Percentiles rank a stretch among this genome's conserved stretches.
These are phyloP conservation scores for Citrus sp. DNA, from an alignment of 345 rosid genomes.

Conservation along the genomic window DNA sequence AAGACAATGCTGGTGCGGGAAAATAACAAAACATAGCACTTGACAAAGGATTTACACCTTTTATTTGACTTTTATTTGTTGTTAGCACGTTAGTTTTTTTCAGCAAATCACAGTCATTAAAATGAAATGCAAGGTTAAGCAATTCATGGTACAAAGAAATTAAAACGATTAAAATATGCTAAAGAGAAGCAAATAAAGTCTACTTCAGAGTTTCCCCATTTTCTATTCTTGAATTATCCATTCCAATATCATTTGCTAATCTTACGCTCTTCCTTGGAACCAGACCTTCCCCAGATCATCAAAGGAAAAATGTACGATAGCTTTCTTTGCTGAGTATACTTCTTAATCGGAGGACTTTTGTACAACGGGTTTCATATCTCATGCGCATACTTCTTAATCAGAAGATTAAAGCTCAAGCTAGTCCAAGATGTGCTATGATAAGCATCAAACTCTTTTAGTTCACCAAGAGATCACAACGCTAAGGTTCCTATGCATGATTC, in stretches of 20 bases:
- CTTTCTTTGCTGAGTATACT: conserved; percentile 70
- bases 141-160: background rate
- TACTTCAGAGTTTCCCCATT: background rate
- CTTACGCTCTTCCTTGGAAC: too few relatives aligned
- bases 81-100: background rate
- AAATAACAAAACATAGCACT: background rate
- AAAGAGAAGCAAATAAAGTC: conserved; percentile 34
- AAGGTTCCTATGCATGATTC: conserved; percentile 81
- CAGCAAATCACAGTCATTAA: background rate
- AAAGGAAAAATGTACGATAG: conserved; percentile 81
- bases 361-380: conserved; percentile 50
- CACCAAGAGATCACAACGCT: conserved; percentile 78
- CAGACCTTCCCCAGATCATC: conserved; percentile 19
- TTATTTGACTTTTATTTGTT: background rate
- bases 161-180: conserved; percentile 28
- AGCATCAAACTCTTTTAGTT: conserved; percentile 56
- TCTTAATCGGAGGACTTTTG: conserved; percentile 9
- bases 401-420: conserved; percentile 76
- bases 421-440: conserved; percentile 76
- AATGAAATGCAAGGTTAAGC: background rate
- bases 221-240: background rate
- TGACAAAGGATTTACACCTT: background rate
- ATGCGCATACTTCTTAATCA: conserved; percentile 76
- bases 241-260: background rate
- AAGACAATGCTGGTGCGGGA: background rate